A percentile compares a stretch with the other conserved stretches of the same genome.
These are phyloP conservation scores for Populus deltoides DNA, from an alignment of 345 rosid species.

Conservation along the genomic window DNA sequence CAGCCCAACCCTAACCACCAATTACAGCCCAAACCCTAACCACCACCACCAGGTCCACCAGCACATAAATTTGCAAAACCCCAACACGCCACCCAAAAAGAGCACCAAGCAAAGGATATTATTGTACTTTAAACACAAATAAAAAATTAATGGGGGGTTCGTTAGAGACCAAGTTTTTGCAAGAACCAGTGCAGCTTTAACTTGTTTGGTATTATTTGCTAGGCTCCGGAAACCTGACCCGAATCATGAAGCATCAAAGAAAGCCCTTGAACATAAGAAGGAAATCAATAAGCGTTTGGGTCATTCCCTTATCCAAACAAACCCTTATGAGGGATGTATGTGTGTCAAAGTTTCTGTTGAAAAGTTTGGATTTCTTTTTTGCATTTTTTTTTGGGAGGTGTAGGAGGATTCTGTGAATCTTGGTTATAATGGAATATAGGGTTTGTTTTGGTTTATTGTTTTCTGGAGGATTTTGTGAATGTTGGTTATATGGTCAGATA, in stretches of 20 bases:
- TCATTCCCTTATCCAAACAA: conserved; percentile 83
- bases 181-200: conserved; percentile 82
- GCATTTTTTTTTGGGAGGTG: neutral
- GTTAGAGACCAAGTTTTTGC: conserved; percentile 72
- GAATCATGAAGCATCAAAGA: conserved; percentile 86
- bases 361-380: neutral
- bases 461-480: neutral
- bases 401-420: neutral
- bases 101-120: too few relatives aligned
- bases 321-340: conserved; percentile 72
- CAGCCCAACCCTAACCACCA: neutral
- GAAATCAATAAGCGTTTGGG: conserved; percentile 88
- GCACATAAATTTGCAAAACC: too few relatives aligned
- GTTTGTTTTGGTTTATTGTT: neutral
- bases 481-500: neutral
- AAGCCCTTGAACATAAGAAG: conserved; percentile 86
- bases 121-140: too few relatives aligned
- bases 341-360: too few relatives aligned
- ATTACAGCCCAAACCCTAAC: neutral
- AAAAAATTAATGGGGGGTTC: conserved; percentile 35
- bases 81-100: too few relatives aligned
- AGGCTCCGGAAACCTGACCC: conserved; percentile 91
- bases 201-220: conserved; percentile 77
- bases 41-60: neutral
- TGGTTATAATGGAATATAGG: neutral